A percentile compares a stretch with the other conserved stretches of the same genome.
Conservation (phyloP, 805 yeast species). For the Starmerella tilneyi region DNA sequence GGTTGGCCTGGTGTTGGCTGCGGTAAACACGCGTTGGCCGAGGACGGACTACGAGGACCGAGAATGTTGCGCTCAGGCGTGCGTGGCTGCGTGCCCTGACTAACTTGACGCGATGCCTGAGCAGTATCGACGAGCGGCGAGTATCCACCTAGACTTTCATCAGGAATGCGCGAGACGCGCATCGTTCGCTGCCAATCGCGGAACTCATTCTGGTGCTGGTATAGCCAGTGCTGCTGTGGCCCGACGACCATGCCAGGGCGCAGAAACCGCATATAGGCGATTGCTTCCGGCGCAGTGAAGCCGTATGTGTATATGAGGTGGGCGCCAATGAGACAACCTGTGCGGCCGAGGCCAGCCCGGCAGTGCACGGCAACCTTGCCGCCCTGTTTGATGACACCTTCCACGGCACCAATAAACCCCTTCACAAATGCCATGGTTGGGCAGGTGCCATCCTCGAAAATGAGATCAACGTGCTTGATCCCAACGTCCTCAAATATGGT, state of each 20-base stretch:
- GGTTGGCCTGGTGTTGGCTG: conserved; percentile 96
- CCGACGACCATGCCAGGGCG: conserved; percentile 99
- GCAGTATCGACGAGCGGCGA: conserved; percentile 29
- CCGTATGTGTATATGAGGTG: conserved; percentile 93
- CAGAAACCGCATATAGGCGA: conserved; percentile 89
- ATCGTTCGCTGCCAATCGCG: conserved; percentile 92
- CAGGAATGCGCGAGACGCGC: conserved; percentile 62
- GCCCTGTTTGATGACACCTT: conserved; percentile 69
- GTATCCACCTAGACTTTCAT: conserved; percentile 32
- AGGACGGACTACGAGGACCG: conserved; percentile 42
- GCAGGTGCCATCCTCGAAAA: conserved; percentile 96
- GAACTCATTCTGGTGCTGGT: conserved; percentile 89
- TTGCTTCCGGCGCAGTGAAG: conserved; percentile 93
- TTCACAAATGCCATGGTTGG: conserved; percentile 90
- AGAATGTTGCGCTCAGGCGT: conserved; percentile 74
- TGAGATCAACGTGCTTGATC: conserved; percentile 87
- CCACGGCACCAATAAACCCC: conserved; percentile 90
- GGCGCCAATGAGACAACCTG: conserved; percentile 96
- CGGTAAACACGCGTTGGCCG: conserved; percentile 72
- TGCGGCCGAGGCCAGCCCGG: conserved; percentile 95
- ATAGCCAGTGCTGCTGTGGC: conserved; percentile 98
- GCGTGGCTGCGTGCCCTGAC: conserved; percentile 34
- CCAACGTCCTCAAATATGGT: conserved; percentile 71
- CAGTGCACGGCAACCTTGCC: conserved; percentile 98
- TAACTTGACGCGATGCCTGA: conserved; percentile 17